These are phyloP conservation scores for Cymbopogon flexuosus DNA, from an alignment of 202 grass and related monocot genomes.

Conservation along the genomic window DNA sequence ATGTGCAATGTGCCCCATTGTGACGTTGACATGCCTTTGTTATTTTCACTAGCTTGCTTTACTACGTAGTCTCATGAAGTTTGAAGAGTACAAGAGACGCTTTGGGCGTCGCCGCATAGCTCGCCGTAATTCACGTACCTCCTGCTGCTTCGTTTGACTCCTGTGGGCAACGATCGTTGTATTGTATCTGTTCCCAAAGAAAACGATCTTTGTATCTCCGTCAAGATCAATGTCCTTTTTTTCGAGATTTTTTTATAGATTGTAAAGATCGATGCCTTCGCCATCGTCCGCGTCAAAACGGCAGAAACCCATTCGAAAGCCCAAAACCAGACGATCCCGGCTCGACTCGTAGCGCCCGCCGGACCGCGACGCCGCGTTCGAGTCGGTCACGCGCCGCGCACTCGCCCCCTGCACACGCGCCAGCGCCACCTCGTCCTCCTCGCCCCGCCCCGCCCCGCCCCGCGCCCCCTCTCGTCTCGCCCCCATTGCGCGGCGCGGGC, in stretches of 20 bases:
- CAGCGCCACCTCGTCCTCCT: not conserved
- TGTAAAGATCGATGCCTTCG: not conserved
- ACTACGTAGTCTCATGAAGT: not conserved
- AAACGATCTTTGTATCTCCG: not conserved
- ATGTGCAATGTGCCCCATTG: not conserved
- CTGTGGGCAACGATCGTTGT: not conserved
- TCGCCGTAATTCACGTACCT: constrained; percentile 8
- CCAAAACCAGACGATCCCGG: not conserved
- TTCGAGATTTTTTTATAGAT: too few species aligned
- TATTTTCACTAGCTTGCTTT: not conserved
- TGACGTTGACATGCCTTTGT: not conserved
- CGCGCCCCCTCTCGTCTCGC: not conserved
- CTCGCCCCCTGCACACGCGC: not conserved
- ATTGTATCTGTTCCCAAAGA: too few species aligned
- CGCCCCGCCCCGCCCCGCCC: not conserved
- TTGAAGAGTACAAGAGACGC: not conserved
- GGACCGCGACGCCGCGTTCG: not conserved
- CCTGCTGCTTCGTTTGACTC: not conserved
- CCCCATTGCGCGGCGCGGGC: constrained; percentile 28
- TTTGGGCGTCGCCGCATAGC: not conserved
- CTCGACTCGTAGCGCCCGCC: not conserved
- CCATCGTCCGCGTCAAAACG: not conserved
- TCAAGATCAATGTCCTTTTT: not conserved
- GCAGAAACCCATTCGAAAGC: not conserved
- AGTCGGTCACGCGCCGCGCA: constrained; percentile 34